Evolutionary conservation across 2,329 filamentous ascomycete genomes (phyloP).

Genomic region (Alternaria solani): DNA sequence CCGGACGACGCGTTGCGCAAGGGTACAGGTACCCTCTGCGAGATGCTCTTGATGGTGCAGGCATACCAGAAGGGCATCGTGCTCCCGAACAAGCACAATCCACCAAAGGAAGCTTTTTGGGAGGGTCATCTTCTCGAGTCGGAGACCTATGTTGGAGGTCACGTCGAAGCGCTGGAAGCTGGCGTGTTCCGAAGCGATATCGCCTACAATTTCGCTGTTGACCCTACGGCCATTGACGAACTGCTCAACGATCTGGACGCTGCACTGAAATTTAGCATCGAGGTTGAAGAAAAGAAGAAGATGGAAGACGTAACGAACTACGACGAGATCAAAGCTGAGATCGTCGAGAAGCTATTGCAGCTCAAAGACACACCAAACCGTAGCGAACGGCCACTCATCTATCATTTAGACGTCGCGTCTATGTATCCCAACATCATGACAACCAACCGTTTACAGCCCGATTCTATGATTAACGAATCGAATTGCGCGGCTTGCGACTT

Average conservation of each 20-base stretch:
- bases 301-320: slow-evolving; percentile 61
- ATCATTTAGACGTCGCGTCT: slow-evolving; percentile 96
- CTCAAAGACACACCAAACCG: slow-evolving; percentile 86
- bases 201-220: slow-evolving; percentile 91
- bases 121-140: slow-evolving; percentile 95
- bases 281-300: slow-evolving; percentile 62
- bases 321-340: slow-evolving; percentile 77
- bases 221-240: slow-evolving; percentile 87
- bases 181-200: slow-evolving; percentile 97
- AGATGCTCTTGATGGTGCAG: slow-evolving; percentile 99
- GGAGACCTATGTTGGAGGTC: slow-evolving; percentile 96
- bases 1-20: slow-evolving; percentile 94
- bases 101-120: slow-evolving; percentile 92
- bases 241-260: slow-evolving; percentile 85
- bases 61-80: slow-evolving; percentile 92
- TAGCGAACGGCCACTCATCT: slow-evolving; percentile 87
- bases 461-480: slow-evolving; percentile 98
- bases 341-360: slow-evolving; percentile 72
- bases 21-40: slow-evolving; percentile 96
- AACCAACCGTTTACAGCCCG: slow-evolving; percentile 93
- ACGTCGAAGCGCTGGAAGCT: slow-evolving; percentile 98
- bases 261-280: slow-evolving; percentile 81
- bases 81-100: slow-evolving; percentile 93
- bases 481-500: slow-evolving; percentile 98
- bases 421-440: slow-evolving; percentile 99